phyloP scores from a whole-genome alignment of 164 flowering plant species.

The Vitis amurensis region DNA sequence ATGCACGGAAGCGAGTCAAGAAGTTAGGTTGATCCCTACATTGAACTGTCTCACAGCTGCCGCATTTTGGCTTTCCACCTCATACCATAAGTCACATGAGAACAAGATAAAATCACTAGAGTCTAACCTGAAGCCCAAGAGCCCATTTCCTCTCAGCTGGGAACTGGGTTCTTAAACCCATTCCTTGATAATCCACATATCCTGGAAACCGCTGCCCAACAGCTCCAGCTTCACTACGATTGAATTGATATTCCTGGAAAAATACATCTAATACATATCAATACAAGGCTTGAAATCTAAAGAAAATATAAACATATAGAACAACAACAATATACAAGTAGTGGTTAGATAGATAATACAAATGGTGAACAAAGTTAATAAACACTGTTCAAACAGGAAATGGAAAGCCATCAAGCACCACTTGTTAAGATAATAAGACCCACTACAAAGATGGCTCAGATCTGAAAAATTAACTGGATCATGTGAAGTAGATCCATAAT shows the following conservation, averaged over 20 bases:
- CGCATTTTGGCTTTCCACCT: not conserved
- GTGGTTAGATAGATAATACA: too few relatives aligned
- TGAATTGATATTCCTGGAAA: slow-evolving; percentile 48
- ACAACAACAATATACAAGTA: too few relatives aligned
- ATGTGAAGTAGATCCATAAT: too few relatives aligned
- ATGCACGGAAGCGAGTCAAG: not conserved
- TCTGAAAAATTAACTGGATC: not conserved
- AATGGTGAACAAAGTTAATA: too few relatives aligned
- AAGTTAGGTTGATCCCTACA: not conserved
- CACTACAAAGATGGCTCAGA: too few relatives aligned
- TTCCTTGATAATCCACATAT: slow-evolving; percentile 67
- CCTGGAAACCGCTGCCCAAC: slow-evolving; percentile 53
- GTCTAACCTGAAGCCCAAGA: slow-evolving; percentile 88
- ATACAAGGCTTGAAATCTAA: not conserved
- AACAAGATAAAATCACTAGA: not conserved
- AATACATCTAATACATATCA: slow-evolving; percentile 6
- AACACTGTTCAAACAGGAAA: too few relatives aligned
- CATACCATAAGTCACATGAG: not conserved
- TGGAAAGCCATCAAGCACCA: too few relatives aligned
- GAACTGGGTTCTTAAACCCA: slow-evolving; percentile 55
- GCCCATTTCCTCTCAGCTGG: slow-evolving; percentile 93
- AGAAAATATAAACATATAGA: not conserved
- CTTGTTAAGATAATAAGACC: too few relatives aligned
- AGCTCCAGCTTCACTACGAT: slow-evolving; percentile 46
- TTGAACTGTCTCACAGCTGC: not conserved